A percentile compares a stretch with the other conserved stretches of the same genome.
phyloP scores from a whole-genome alignment of 2,329 filamentous ascomycete species.

The Fusarium longipes region DNA sequence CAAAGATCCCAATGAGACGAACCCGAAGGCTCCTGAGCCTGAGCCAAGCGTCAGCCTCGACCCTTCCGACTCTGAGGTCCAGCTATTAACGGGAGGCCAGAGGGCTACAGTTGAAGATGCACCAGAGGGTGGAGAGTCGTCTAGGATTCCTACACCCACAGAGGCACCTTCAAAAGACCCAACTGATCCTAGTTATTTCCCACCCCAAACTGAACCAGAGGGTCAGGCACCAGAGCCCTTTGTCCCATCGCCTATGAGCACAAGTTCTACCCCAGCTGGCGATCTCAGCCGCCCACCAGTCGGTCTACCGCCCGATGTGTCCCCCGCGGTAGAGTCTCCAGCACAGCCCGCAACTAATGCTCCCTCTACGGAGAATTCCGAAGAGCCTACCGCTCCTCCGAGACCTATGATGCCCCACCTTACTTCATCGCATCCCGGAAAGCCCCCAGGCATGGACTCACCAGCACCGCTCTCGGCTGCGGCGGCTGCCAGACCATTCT shows the following conservation, averaged over 20 bases:
- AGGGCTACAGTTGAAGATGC: constrained; percentile 65
- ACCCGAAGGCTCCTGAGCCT: constrained; percentile 72
- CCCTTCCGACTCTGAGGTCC: constrained; percentile 73
- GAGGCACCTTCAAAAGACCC: constrained; percentile 43
- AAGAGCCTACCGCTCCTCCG: constrained; percentile 27
- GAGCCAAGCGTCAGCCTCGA: constrained; percentile 63
- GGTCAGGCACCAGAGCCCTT: constrained; percentile 44
- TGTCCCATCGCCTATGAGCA: constrained; percentile 52
- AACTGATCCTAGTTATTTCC: constrained; percentile 52
- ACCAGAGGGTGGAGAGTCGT: constrained; percentile 57
- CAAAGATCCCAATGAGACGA: constrained; percentile 90
- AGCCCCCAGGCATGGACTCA: constrained; percentile 23
- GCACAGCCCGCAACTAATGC: constrained; percentile 40
- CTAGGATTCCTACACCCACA: constrained; percentile 44
- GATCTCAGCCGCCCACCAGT: constrained; percentile 38
- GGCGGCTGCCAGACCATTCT: constrained; percentile 29
- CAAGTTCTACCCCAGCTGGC: constrained; percentile 41
- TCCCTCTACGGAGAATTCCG: constrained; percentile 28
- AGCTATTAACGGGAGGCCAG: constrained; percentile 56
- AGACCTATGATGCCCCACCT: constrained; percentile 38
- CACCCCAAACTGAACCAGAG: constrained; percentile 35
- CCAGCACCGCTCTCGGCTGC: constrained; percentile 16
- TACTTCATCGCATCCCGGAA: constrained; percentile 26
- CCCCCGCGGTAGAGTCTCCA: constrained; percentile 23
- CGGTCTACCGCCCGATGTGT: constrained; percentile 23